Conservation (phyloP, 441 rosid genomes). For the Daphne laureola region DNA sequence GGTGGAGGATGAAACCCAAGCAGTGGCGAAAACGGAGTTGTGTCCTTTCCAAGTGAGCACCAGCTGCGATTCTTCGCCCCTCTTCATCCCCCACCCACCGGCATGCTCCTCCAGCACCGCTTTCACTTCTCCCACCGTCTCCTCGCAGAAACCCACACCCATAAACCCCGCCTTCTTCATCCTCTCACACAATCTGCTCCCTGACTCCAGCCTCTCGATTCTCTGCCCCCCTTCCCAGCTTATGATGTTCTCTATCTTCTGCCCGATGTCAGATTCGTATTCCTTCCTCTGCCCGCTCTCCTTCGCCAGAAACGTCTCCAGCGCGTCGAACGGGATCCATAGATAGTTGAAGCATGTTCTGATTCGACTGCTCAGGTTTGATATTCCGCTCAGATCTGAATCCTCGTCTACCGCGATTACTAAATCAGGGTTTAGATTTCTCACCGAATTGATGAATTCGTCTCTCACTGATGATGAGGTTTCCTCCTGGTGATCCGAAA, state of each 20-base stretch:
- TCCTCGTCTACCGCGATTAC: constrained; percentile 51
- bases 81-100: constrained; percentile 69
- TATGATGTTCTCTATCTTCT: constrained; percentile 47
- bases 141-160: constrained; percentile 39
- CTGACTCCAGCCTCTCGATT: constrained; percentile 47
- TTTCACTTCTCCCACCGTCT: constrained; percentile 41
- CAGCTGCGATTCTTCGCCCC: constrained; percentile 53
- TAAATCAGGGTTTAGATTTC: constrained; percentile 37
- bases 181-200: constrained; percentile 31
- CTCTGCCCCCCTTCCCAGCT: constrained; percentile 48
- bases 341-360: constrained; percentile 50
- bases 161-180: constrained; percentile 39
- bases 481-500: constrained; percentile 26
- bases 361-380: constrained; percentile 41
- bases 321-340: constrained; percentile 67
- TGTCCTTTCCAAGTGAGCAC: constrained; percentile 69
- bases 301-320: constrained; percentile 55
- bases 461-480: constrained; percentile 22
- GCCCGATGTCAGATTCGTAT: constrained; percentile 50
- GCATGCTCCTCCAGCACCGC: constrained; percentile 56
- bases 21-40: constrained; percentile 54
- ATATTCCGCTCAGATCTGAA: constrained; percentile 36
- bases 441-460: constrained; percentile 28
- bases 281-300: constrained; percentile 50
- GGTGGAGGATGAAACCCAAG: constrained; percentile 24